A percentile compares a stretch with the other conserved stretches of the same genome.
These are phyloP conservation scores for Aspergillus quadrilineatus DNA, from an alignment of 2,329 filamentous ascomycete genomes.

Conservation along the genomic window DNA sequence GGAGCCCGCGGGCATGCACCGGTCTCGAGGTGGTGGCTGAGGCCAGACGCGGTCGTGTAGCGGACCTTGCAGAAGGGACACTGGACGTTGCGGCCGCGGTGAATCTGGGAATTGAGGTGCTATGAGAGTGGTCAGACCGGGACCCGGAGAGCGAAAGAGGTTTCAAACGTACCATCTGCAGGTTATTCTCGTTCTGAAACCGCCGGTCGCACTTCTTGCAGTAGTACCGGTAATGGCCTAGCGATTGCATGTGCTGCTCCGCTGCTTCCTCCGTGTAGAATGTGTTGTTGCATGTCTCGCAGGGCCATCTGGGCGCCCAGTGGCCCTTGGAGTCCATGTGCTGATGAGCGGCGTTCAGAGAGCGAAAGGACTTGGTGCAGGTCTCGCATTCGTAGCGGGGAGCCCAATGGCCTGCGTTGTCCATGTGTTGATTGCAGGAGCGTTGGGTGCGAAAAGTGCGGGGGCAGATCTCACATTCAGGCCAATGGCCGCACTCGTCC, in stretches of 20 bases:
- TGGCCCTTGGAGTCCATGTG: constrained; percentile 35
- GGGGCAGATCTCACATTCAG: constrained; percentile 15
- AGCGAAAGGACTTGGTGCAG: constrained; percentile 27
- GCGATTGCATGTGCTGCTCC: constrained; percentile 28
- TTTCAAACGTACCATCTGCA: constrained; percentile 26
- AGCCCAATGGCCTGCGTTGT: constrained; percentile 24
- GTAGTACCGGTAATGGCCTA: constrained; percentile 31
- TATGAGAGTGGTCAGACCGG: constrained; percentile 25
- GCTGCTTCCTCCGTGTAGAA: constrained; percentile 21
- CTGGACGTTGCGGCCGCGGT: constrained; percentile 45
- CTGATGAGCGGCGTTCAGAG: constrained; percentile 23
- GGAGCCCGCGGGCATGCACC: constrained; percentile 51
- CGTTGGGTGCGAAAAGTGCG: constrained; percentile 10
- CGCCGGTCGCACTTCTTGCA: constrained; percentile 30
- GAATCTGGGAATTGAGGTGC: constrained; percentile 57
- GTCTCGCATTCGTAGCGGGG: constrained; percentile 28
- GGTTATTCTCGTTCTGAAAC: constrained; percentile 35
- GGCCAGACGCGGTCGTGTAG: constrained; percentile 54
- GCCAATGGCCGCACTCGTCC: not conserved
- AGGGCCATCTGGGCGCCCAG: constrained; percentile 24
- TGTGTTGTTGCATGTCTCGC: constrained; percentile 28
- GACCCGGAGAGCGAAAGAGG: too few species aligned
- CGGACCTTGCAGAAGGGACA: constrained; percentile 57
- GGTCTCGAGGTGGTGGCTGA: constrained; percentile 58
- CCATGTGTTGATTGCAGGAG: constrained; percentile 22